Conservation (phyloP, 345 rosid species). For the Psidium guajava region DNA sequence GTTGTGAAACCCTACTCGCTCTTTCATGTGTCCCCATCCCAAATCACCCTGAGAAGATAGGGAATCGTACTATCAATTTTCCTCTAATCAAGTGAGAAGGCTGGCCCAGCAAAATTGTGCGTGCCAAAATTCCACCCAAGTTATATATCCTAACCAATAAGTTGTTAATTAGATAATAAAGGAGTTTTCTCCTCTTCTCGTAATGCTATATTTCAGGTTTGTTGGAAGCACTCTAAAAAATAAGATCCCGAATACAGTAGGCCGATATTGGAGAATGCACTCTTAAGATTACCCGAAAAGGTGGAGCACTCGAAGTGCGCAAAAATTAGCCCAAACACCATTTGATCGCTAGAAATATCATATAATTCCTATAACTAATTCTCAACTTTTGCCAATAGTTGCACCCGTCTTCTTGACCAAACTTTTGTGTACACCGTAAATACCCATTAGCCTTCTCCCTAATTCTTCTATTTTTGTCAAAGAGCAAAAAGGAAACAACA, state of each 20-base stretch:
- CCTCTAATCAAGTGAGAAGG: too few species aligned
- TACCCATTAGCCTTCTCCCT: not conserved
- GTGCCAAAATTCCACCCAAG: fast-evolving
- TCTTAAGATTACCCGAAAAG: not conserved
- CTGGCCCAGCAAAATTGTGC: not conserved
- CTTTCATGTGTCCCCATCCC: too few species aligned
- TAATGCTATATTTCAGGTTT: not conserved
- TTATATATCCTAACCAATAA: not conserved
- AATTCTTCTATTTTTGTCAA: not conserved
- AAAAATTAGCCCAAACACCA: too few species aligned
- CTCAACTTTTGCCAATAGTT: not conserved
- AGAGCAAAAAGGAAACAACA: not conserved
- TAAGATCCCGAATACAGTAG: not conserved
- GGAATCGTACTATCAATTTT: too few species aligned
- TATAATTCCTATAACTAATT: not conserved
- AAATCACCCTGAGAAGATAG: too few species aligned
- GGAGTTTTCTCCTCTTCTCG: not conserved
- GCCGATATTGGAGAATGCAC: fast-evolving
- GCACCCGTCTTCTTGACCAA: not conserved
- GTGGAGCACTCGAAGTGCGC: not conserved
- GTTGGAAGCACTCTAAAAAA: not conserved
- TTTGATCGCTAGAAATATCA: not conserved
- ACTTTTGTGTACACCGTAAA: not conserved
- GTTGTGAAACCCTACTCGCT: too few species aligned
- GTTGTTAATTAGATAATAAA: not conserved